These are phyloP conservation scores for Pyrrhoderma lamaoense DNA, from an alignment of 1,284 basidiomycete species.

Conservation along the genomic window DNA sequence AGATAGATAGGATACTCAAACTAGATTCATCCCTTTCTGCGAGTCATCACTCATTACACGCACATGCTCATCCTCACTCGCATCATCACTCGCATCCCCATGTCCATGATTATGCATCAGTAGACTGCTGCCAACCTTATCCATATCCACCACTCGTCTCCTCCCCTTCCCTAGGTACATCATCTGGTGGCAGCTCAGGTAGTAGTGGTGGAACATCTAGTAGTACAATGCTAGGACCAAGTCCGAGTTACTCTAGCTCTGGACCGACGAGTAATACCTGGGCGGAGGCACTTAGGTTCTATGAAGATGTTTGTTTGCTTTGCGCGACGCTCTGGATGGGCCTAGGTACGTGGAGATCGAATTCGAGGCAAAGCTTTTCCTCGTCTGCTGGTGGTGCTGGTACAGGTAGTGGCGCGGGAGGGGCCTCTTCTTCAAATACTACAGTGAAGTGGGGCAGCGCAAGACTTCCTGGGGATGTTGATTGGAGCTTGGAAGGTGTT, in stretches of 20 bases:
- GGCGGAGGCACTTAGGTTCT: slow-evolving; percentile 71
- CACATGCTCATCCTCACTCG: slow-evolving; percentile 18
- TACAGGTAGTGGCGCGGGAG: not conserved
- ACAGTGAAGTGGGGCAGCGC: slow-evolving; percentile 46
- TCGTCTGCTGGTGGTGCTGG: slow-evolving; percentile 32
- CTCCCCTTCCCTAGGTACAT: no score
- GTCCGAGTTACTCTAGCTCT: no score
- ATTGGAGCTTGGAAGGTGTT: slow-evolving; percentile 25
- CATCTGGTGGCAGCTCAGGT: no score
- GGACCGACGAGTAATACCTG: no score
- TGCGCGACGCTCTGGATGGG: slow-evolving; percentile 74
- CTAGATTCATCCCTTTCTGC: slow-evolving; percentile 34
- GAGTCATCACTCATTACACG: slow-evolving; percentile 15
- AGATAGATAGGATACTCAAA: slow-evolving; percentile 57
- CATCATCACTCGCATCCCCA: slow-evolving; percentile 24
- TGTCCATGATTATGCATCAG: no score
- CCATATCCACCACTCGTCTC: no score
- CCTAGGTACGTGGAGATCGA: slow-evolving; percentile 44
- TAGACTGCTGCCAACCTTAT: no score
- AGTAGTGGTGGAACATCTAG: no score
- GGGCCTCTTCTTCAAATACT: not conserved
- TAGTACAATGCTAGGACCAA: no score
- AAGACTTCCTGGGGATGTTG: slow-evolving; percentile 57
- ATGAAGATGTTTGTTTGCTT: slow-evolving; percentile 73
- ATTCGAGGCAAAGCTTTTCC: slow-evolving; percentile 40